Evolutionary conservation across 352 stramenopile genomes (phyloP), one percentile per base, ranked within the genome.

Genomic region (Pythium phragmitis): DNA sequence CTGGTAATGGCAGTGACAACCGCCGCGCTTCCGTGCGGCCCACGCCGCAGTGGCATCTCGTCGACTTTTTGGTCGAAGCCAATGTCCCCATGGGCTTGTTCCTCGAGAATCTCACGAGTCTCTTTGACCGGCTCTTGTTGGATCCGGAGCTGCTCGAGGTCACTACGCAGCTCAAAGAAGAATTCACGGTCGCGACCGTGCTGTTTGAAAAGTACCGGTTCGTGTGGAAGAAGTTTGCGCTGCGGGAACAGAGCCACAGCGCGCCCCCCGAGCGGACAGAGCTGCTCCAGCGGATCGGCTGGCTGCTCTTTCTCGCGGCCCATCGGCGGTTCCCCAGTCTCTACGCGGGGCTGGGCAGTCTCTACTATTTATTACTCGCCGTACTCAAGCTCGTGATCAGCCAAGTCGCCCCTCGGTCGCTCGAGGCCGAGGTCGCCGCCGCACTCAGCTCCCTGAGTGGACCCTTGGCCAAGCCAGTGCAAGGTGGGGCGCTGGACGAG

Each of bases 101-200:
- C 54, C 57, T 96, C 43, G 71, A 84, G 28, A 78, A 85, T 51
- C 74, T 93, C 21, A 85, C 85, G 53, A 89, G 80, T 64, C 77
- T 94, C 33, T 94, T 94, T 55, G 87, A 94, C 56, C 85, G 82
- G 6, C 58, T 96, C 36, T 62, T 94, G 50, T 63, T 96, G 51
- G 72, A 88, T 17, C 85, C 87, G 0, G 79, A 91, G 60, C 75
- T 94, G 19, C 63, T 93, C 39, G 68, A 77, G 16, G 77, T 87
- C 54, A 86, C 80, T 14, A 93, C 80, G 49, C 60, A 87, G 36
- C 66, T 93, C 33, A 96, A 94, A 50, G 83, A 93, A 62, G 77
- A 93, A 49, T 91, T 94, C 48, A 91, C 82, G 6, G 67, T 93
- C 47, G 77, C 73, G 3, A 82, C 80, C 2, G 68, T 94, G 56